Evolutionary conservation across 2,329 filamentous ascomycete genomes (phyloP), one percentile per base, ranked within the genome.

Genomic region (Penicillium olsonii): DNA sequence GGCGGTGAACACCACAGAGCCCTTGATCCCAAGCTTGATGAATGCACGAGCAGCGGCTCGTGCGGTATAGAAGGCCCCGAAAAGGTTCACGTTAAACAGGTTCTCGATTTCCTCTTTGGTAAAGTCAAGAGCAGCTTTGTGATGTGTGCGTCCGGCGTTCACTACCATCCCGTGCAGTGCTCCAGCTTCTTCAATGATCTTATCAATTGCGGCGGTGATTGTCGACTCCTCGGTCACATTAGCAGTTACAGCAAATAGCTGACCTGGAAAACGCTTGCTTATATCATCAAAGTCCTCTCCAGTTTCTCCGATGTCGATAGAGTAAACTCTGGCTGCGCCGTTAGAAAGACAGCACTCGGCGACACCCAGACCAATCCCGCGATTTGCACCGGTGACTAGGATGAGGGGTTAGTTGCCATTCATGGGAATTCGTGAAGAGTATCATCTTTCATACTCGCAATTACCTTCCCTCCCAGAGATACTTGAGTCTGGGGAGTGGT

Each of bases 91-190:
- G 29, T 66, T 67, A 55, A 73, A 78, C 3, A 78, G 53, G 10
- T 67, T 62, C 49, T 76, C 69, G 31, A 78, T 73, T 48, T 78
- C 75, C 45, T 76, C 75, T 0, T 68, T 71, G 1, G 73, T 78
- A 41, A 78, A 80, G 19, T 81, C 76, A 5, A 80, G 62, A 0
- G 77, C 78, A 2, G 77, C 62, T 58, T 80, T 79, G 54, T 80
- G 78, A 56, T 79, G 78, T 11, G 77, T 81, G 12, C 73, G 64
- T 12, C 78, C 77, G 0, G 78, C 78, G 50, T 81, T 80, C 19
- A 70, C 73, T 2, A 80, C 75, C 66, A 81, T 76, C 11, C 78
- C 78, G 48, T 79, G 73, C 7, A 79, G 53, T 4, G 66, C 71
- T 4, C 76, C 77, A 0, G 66, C 67, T 42, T 78, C 68, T 9